Base-by-base conservation (phyloP, 352 stramenopile genomes). In the Globisporangium sylvaticum region DNA sequence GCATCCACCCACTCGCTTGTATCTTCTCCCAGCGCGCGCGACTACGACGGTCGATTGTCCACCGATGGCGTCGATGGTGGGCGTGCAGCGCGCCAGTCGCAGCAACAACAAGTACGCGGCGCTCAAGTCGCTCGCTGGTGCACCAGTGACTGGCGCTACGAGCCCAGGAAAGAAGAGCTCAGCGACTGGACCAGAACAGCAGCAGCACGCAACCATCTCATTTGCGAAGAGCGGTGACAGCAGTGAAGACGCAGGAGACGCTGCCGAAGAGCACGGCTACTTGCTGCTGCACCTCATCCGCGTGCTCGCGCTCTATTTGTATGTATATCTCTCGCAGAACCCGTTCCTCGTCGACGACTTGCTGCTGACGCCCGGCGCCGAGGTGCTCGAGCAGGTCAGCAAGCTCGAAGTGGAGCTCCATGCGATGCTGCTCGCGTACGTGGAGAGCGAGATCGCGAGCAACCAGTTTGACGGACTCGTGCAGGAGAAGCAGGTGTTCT, bases 381-480 rank as follows among this genome's bases (percentile, higher is more conserved):
- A 32, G 15, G 50, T 60, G 3, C 55, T 75, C 24, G 59, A 69
- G 10, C 55, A 64, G 52, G 65, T 67, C 7, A 71, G 74, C 24
- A 69, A 61, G 7, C 39, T 55, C 37, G 62, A 74, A 31, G 57
- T 74, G 18, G 73, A 87, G 54, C 63, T 91, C 14, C 75, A 88
- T 64, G 65, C 66, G 0, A 55, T 75, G 44, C 50, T 91, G 20
- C 60, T 84, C 22, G 63, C 64, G 34, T 81, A 73, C 65, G 76
- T 89, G 5, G 58, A 83, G 31, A 70, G 50, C 32, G 80, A 91
- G 53, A 69, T 87, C 55, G 73, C 66, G 7, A 84, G 73, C 65
- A 86, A 88, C 71, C 80, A 88, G 44, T 87, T 89, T 39, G 80
- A 91, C 31, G 83, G 76, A 15, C 59, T 89, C 32, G 62, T 89